Conservation (phyloP, 2,329 filamentous ascomycete species). For the Periconia digitata region DNA sequence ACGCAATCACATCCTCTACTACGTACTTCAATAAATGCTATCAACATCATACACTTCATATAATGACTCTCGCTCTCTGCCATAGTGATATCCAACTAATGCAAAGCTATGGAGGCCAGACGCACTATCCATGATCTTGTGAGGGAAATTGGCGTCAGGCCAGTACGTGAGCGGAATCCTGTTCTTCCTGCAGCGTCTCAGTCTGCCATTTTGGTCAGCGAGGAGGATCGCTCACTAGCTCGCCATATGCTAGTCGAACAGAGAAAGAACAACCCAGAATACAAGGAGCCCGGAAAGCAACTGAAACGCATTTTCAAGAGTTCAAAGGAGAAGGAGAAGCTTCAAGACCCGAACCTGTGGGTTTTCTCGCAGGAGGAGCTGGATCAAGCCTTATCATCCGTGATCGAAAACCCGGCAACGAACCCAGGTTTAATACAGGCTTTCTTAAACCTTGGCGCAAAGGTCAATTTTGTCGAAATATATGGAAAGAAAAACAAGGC, state of each 20-base stretch:
- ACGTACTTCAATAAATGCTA: not conserved
- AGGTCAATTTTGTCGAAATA: constrained; percentile 33
- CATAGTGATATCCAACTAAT: not conserved
- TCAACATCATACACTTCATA: not conserved
- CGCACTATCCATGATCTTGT: constrained; percentile 33
- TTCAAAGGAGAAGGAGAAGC: constrained; percentile 39
- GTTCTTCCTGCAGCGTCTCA: constrained; percentile 36
- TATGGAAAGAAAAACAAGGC: constrained; percentile 22
- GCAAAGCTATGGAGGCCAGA: constrained; percentile 29
- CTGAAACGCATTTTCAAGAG: constrained; percentile 39
- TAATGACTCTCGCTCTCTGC: not conserved
- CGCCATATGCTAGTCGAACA: constrained; percentile 34
- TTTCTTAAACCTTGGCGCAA: constrained; percentile 36
- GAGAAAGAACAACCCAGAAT: constrained; percentile 31
- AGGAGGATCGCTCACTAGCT: constrained; percentile 35
- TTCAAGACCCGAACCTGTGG: constrained; percentile 27
- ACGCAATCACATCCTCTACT: too few relatives aligned
- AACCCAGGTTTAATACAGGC: constrained; percentile 37
- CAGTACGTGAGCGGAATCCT: constrained; percentile 29
- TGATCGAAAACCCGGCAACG: constrained; percentile 32
- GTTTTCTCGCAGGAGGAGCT: constrained; percentile 39
- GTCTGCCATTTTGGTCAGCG: constrained; percentile 29
- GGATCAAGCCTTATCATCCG: constrained; percentile 36
- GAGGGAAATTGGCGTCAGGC: constrained; percentile 28
- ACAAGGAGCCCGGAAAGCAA: constrained; percentile 29